Percentiles rank a stretch among this genome's conserved stretches.
Conservation (phyloP, 108 stramenopile species). For the Cyclotella sp. region DNA sequence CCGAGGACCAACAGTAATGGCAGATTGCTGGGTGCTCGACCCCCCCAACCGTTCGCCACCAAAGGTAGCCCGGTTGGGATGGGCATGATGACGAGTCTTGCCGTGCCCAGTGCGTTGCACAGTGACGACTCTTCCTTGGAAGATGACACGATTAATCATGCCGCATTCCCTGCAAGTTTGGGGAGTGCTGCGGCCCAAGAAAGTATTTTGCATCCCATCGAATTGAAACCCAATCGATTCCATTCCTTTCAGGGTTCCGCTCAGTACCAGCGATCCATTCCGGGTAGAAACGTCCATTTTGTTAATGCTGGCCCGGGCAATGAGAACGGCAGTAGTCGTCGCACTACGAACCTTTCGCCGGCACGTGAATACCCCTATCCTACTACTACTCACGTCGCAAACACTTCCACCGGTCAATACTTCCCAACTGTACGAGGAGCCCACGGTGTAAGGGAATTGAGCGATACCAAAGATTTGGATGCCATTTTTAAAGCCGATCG, state of each 20-base stretch:
- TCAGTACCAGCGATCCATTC: slow-evolving; percentile 22
- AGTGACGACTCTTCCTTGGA: slow-evolving; percentile 25
- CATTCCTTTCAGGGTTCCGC: slow-evolving; percentile 38
- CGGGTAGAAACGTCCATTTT: neutral
- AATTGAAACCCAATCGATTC: slow-evolving; percentile 24
- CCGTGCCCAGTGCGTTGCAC: slow-evolving; percentile 26
- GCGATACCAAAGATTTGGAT: slow-evolving; percentile 40
- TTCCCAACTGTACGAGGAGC: slow-evolving; percentile 5
- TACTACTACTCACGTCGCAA: neutral
- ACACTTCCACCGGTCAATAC: neutral
- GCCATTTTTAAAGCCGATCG: slow-evolving; percentile 49
- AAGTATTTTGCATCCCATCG: slow-evolving; percentile 23
- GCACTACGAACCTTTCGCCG: neutral
- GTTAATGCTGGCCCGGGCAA: neutral
- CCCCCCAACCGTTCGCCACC: neutral
- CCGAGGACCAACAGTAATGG: neutral
- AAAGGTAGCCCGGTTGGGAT: neutral
- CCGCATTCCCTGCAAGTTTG: neutral
- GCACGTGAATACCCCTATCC: neutral
- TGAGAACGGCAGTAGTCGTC: neutral
- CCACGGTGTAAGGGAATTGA: slow-evolving; percentile 49
- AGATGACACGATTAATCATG: neutral
- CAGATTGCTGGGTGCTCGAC: neutral
- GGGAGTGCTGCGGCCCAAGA: neutral
- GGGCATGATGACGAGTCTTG: neutral